Evolutionary conservation across 495 filamentous ascomycete species (phyloP), one percentile per base, ranked within the genome.

Genomic region (Aeminium ludgeri): DNA sequence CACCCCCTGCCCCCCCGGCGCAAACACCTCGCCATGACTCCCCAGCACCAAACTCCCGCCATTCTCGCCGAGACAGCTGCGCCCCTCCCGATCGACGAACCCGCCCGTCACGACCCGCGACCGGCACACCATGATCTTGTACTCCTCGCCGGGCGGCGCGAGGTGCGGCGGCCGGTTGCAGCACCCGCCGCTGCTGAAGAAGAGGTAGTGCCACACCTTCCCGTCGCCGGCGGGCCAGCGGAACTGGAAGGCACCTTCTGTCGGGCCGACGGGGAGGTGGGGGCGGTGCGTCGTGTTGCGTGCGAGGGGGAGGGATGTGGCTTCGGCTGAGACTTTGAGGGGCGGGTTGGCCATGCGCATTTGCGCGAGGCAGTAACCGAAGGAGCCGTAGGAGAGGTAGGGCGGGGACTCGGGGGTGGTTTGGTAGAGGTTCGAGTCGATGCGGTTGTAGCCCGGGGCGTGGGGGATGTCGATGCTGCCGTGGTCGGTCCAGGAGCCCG

Each of bases 361-460:
- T 54, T 80, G 76, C 61, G 67, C 71, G 36, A 82, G 61, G 41
- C 73, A 73, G 6, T 65, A 52, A 76, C 77, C 82, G 64, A 77
- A 83, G 19, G 67, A 73, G 12, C 79, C 79, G 30, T 74, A 85
- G 41, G 64, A 73, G 31, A 83, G 63, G 41, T 67, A 68, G 34
- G 64, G 6, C 53, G 54, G 38, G 61, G 61, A 28, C 55, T 59
- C 6, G 63, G 23, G 23, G 23, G 23, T 25, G 8, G 61, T 55
- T 11, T 50, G 61, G 50, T 80, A 58, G 29, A 78, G 63, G 56
- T 78, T 78, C 1, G 67, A 57, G 51, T 86, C 80, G 44, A 86
- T 85, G 28, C 76, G 69, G 52, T 84, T 83, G 62, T 76, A 64
- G 2, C 70, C 65, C 7, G 13, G 16, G 6, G 15, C 38, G 1